Percentiles rank a stretch among this genome's conserved stretches.
These are phyloP conservation scores for Agastache rugosa DNA, from an alignment of 257 asterid species.

Conservation along the genomic window DNA sequence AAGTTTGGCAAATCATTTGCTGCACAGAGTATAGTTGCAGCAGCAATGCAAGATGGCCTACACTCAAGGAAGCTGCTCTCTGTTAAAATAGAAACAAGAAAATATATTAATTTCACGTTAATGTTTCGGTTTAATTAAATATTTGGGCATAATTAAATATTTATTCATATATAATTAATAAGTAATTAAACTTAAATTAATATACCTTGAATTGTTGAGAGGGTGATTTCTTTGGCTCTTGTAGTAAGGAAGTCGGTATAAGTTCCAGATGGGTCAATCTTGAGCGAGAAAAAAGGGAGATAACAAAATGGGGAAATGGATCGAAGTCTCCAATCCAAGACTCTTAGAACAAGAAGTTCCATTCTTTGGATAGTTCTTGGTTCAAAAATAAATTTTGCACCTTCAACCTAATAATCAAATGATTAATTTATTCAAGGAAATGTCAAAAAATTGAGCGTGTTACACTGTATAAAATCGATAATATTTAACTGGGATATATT, in stretches of 20 bases:
- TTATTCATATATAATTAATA: too few relatives aligned
- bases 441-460: neutral
- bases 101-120: neutral
- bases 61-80: constrained; percentile 76
- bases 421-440: neutral
- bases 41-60: constrained; percentile 92
- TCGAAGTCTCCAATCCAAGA: constrained; percentile 89
- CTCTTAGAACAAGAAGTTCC: constrained; percentile 88
- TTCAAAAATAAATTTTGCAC: constrained; percentile 74
- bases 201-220: constrained; percentile 75
- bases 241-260: constrained; percentile 63
- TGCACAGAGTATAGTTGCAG: constrained; percentile 76
- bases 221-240: constrained; percentile 67
- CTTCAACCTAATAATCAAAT: constrained; percentile 66
- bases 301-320: constrained; percentile 82
- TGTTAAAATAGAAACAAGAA: constrained; percentile 31
- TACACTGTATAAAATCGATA: neutral
- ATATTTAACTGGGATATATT: neutral
- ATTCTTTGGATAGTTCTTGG: constrained; percentile 78
- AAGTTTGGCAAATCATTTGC: constrained; percentile 80
- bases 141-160: too few relatives aligned
- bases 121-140: too few relatives aligned
- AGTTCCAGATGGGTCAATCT: constrained; percentile 78
- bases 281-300: constrained; percentile 72
- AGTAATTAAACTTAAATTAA: neutral